These are phyloP conservation scores for Moesziomyces antarcticus DNA, from an alignment of 1,284 basidiomycete species.

Conservation along the genomic window DNA sequence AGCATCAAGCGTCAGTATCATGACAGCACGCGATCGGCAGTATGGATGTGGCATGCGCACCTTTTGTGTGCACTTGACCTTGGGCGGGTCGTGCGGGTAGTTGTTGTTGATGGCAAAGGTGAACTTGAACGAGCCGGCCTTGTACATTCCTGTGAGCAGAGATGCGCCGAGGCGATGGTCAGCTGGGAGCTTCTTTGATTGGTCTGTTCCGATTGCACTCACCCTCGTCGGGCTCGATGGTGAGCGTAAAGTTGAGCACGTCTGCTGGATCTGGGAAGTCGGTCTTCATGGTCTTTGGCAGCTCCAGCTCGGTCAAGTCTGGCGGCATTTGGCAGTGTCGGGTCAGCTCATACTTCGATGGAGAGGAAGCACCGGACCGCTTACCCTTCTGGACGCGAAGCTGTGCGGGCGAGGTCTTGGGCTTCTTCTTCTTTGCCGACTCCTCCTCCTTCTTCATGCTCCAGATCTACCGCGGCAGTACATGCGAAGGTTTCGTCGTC, in stretches of 20 bases:
- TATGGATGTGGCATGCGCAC: constrained; percentile 70
- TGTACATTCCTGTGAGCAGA: constrained; percentile 86
- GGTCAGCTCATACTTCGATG: neutral
- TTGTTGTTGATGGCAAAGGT: constrained; percentile 95
- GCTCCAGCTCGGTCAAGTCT: constrained; percentile 97
- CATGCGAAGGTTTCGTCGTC: too few relatives aligned
- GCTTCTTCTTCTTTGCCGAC: constrained; percentile 61
- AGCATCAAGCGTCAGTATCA: neutral
- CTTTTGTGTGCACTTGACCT: constrained; percentile 96
- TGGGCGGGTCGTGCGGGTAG: constrained; percentile 98
- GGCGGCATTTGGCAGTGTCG: constrained; percentile 3
- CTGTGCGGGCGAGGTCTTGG: constrained; percentile 94
- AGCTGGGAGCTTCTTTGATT: neutral
- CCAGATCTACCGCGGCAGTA: constrained; percentile 51
- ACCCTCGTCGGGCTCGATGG: constrained; percentile 97
- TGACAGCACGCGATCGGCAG: too few relatives aligned
- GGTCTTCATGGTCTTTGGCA: constrained; percentile 95
- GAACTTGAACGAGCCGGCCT: constrained; percentile 91
- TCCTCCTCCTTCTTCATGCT: constrained; percentile 66
- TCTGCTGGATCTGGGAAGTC: constrained; percentile 89
- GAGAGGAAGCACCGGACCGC: constrained; percentile 33
- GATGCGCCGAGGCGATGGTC: neutral
- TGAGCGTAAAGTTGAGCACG: constrained; percentile 94
- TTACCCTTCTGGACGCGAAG: constrained; percentile 97
- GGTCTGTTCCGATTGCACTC: constrained; percentile 16